A percentile compares a stretch with the other conserved stretches of the same genome.
These are phyloP conservation scores for Trichoderma sp. DNA, from an alignment of 2,329 filamentous ascomycete species.

Conservation along the genomic window DNA sequence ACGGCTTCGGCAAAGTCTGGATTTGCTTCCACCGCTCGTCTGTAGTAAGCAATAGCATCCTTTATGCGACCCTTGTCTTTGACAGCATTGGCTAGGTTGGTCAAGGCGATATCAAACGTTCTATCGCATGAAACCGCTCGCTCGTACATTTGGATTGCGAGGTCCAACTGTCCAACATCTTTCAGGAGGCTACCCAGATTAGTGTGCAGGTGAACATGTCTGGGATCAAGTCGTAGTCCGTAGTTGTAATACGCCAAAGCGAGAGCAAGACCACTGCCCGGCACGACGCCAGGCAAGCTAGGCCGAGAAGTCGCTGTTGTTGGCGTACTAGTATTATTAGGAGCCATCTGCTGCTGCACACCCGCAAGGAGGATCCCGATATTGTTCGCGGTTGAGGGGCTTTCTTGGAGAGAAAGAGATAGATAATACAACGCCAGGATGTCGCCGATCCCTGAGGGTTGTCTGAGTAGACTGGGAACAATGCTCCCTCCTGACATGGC, in stretches of 20 bases:
- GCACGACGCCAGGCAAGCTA: conserved; percentile 73
- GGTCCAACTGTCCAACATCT: conserved; percentile 88
- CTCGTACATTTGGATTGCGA: conserved; percentile 97
- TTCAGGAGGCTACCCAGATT: conserved; percentile 95
- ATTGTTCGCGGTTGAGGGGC: conserved; percentile 97
- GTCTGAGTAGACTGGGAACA: conserved; percentile 56
- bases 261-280: conserved; percentile 83
- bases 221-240: conserved; percentile 79
- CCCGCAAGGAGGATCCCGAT: conserved; percentile 96
- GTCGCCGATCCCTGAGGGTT: conserved; percentile 78
- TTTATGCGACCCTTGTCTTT: conserved; percentile 93
- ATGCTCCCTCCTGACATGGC: conserved; percentile 76
- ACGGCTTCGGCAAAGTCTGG: conserved; percentile 97
- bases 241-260: conserved; percentile 96
- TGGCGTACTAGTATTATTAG: conserved; percentile 32
- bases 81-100: conserved; percentile 95
- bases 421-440: conserved; percentile 95
- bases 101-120: conserved; percentile 95
- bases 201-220: conserved; percentile 94
- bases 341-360: conserved; percentile 66
- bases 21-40: conserved; percentile 84
- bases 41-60: conserved; percentile 92
- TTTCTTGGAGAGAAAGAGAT: conserved; percentile 90
- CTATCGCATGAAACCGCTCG: conserved; percentile 88
- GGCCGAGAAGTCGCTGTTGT: conserved; percentile 28